Percentiles rank a stretch among this genome's conserved stretches.
Conservation (phyloP, 106 monocot species). For the Acanthochlamys bracteata region DNA sequence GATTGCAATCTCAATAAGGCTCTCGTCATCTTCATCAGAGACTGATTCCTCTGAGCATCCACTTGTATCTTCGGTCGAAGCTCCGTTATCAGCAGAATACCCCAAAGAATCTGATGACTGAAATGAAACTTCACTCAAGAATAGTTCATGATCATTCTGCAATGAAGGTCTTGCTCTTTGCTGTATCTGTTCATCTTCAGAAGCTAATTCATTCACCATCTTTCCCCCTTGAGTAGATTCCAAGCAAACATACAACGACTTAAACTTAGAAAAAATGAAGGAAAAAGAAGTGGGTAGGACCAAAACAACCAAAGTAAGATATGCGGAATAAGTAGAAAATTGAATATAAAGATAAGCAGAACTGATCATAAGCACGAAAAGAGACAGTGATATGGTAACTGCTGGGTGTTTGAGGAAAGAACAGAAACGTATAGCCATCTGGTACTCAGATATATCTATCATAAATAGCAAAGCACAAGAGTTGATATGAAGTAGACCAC, state of each 20-base stretch:
- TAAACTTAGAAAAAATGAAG: slow-evolving; percentile 26
- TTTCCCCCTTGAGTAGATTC: not conserved
- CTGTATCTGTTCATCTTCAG: not conserved
- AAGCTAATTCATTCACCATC: slow-evolving; percentile 1
- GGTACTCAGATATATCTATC: not conserved
- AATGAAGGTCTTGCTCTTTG: not conserved
- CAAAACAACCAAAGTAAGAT: slow-evolving; percentile 23
- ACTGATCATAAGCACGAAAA: slow-evolving; percentile 11
- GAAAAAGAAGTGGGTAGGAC: slow-evolving; percentile 19
- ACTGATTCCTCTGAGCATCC: slow-evolving; percentile 26
- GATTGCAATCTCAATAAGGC: slow-evolving; percentile 72
- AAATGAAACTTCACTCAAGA: not conserved
- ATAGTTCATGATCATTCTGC: not conserved
- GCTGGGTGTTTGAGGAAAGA: slow-evolving; percentile 15
- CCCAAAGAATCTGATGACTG: too few relatives aligned
- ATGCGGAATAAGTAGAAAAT: slow-evolving; percentile 15
- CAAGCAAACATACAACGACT: slow-evolving; percentile 5
- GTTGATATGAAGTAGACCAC: not conserved
- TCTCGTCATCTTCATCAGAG: slow-evolving; percentile 86
- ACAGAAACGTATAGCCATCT: slow-evolving; percentile 10
- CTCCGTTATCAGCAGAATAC: not conserved
- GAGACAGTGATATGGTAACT: slow-evolving; percentile 15
- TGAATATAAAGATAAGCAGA: slow-evolving; percentile 1
- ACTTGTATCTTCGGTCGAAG: not conserved
- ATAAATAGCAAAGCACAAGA: not conserved